Conservation (phyloP, 352 stramenopile species). For the Pythium guiyangense region DNA sequence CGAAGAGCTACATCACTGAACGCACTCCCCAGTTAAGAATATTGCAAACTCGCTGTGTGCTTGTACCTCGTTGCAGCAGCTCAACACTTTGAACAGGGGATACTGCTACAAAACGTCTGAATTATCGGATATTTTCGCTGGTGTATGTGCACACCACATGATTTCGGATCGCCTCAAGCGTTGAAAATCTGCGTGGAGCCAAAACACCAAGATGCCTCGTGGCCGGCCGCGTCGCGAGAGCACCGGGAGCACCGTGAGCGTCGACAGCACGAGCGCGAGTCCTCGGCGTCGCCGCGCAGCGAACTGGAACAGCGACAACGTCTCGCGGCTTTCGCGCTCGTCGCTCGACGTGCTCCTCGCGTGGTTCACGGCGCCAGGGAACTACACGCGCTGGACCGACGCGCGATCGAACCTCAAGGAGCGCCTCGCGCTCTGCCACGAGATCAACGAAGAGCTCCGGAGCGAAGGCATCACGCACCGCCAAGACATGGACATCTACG, state of each 20-base stretch:
- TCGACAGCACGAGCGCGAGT: not conserved
- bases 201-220: not conserved
- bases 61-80: no score
- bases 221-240: not conserved
- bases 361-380: slow-evolving; percentile 25
- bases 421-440: slow-evolving; percentile 8
- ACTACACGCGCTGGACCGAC: slow-evolving; percentile 21
- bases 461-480: slow-evolving; percentile 11
- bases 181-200: no score
- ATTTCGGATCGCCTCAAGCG: no score
- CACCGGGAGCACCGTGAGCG: not conserved
- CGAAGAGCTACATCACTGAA: no score
- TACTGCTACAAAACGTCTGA: no score
- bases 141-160: no score
- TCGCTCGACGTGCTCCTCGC: slow-evolving; percentile 28
- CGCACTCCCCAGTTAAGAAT: no score
- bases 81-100: no score
- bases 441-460: slow-evolving; percentile 11
- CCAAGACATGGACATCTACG: slow-evolving; percentile 12
- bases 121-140: no score
- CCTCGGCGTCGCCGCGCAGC: not conserved
- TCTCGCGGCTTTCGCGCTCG: slow-evolving; percentile 5
- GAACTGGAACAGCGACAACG: slow-evolving; percentile 10
- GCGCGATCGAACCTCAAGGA: not conserved
- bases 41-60: no score